A percentile compares a stretch with the other conserved stretches of the same genome.
phyloP scores from a whole-genome alignment of 805 yeast genomes.

The Candida caryicola region DNA sequence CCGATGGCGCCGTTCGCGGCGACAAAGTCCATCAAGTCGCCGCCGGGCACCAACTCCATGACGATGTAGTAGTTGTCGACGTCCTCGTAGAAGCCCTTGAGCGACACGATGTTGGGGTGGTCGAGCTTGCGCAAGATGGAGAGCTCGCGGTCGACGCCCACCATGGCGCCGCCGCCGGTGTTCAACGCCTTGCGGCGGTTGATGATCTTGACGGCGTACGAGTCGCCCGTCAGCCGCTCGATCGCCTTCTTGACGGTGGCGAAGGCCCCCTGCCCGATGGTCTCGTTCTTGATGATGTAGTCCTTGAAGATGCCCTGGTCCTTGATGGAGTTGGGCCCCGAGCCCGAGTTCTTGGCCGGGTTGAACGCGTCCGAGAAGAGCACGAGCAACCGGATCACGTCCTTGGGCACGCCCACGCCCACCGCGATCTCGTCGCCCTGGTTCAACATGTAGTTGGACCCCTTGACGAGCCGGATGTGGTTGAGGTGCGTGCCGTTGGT shows the following conservation, averaged over 20 bases:
- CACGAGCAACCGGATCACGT: conserved; percentile 53
- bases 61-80: conserved; percentile 76
- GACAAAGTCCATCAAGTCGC: conserved; percentile 96
- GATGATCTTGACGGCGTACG: conserved; percentile 89
- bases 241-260: conserved; percentile 92
- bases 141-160: conserved; percentile 83
- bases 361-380: conserved; percentile 44
- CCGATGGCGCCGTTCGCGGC: conserved; percentile 90
- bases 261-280: conserved; percentile 97
- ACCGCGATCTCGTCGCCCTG: conserved; percentile 94
- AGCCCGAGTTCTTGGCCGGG: conserved; percentile 26
- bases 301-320: conserved; percentile 62
- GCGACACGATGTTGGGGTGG: conserved; percentile 81
- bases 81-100: conserved; percentile 86
- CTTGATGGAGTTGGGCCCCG: conserved; percentile 24
- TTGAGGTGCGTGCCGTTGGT: conserved; percentile 94
- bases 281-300: conserved; percentile 77
- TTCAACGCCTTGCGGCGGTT: conserved; percentile 70
- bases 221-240: conserved; percentile 78
- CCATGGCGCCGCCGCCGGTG: conserved; percentile 60
- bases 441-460: conserved; percentile 72
- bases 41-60: conserved; percentile 96
- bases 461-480: conserved; percentile 66
- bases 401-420: conserved; percentile 80
- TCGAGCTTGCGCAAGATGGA: conserved; percentile 72